Evolutionary conservation across 179 eudicot genomes (phyloP).

Genomic region (Silene noctiflora): DNA sequence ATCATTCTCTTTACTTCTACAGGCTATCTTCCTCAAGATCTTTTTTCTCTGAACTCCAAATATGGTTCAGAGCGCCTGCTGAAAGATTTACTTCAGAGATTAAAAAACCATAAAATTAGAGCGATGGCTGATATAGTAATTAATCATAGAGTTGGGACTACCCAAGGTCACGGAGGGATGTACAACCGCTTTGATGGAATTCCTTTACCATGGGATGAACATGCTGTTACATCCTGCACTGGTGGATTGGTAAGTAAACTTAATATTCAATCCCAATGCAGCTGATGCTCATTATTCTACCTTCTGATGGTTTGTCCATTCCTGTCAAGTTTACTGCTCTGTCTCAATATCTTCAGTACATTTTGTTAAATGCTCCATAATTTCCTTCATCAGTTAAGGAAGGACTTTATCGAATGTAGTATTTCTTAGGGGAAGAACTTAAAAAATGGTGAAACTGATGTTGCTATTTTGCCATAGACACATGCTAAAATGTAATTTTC

Average conservation of each 20-base stretch:
- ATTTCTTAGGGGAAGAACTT: too few species aligned
- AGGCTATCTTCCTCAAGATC: slow-evolving; percentile 96
- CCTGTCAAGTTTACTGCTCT: too few species aligned
- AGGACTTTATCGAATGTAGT: too few species aligned
- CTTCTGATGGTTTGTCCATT: too few species aligned
- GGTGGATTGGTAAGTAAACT: slow-evolving; percentile 72
- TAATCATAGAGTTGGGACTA: slow-evolving; percentile 87
- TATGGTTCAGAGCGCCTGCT: slow-evolving; percentile 75
- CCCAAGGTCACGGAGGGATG: slow-evolving; percentile 70
- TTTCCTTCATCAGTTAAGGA: too few species aligned
- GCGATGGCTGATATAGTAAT: slow-evolving; percentile 96
- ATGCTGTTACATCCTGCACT: slow-evolving; percentile 83
- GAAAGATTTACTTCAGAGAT: slow-evolving; percentile 61
- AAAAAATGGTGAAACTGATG: too few species aligned
- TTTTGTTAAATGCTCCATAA: too few species aligned
- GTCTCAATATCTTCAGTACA: too few species aligned
- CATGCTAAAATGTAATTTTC: too few species aligned
- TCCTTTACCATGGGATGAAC: slow-evolving; percentile 81
- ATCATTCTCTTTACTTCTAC: slow-evolving; percentile 4
- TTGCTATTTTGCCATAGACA: too few species aligned
- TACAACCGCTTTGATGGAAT: slow-evolving; percentile 94
- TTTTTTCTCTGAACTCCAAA: slow-evolving; percentile 74
- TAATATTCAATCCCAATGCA: background rate
- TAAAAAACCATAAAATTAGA: slow-evolving; percentile 76
- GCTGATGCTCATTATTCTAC: too few species aligned